Conservation (phyloP, 768 basidiomycete genomes). For the Gyrodon lividus region DNA sequence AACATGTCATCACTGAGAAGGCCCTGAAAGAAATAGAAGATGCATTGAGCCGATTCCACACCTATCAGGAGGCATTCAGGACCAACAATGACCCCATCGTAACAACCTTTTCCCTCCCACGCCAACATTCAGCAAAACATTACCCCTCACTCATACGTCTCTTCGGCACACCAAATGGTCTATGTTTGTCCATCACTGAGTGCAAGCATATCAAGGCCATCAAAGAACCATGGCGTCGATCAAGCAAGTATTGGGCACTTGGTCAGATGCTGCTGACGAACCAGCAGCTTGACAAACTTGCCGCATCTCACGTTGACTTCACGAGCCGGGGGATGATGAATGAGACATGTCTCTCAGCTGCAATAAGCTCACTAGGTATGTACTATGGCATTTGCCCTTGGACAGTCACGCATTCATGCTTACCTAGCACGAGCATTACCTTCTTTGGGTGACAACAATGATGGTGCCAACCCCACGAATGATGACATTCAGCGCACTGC, state of each 20-base stretch:
- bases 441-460: neutral
- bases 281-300: slow-evolving; percentile 27
- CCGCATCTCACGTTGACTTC: slow-evolving; percentile 20
- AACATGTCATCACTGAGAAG: slow-evolving; percentile 16
- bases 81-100: slow-evolving; percentile 10
- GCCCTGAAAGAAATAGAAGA: slow-evolving; percentile 17
- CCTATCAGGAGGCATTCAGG: slow-evolving; percentile 16
- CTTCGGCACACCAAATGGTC: slow-evolving; percentile 35
- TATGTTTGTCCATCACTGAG: slow-evolving; percentile 38
- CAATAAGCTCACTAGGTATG: neutral
- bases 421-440: neutral
- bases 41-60: slow-evolving; percentile 22
- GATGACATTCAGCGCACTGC: neutral
- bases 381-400: neutral
- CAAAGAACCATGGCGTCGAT: slow-evolving; percentile 33
- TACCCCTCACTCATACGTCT: slow-evolving; percentile 19
- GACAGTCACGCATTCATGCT: neutral
- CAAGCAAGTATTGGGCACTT: slow-evolving; percentile 22
- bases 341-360: neutral
- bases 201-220: slow-evolving; percentile 36
- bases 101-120: slow-evolving; percentile 24
- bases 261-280: slow-evolving; percentile 32
- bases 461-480: neutral
- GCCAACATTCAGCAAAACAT: slow-evolving; percentile 33
- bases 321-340: slow-evolving; percentile 19